Percentiles rank a stretch among this genome's conserved stretches.
These are phyloP conservation scores for Phellopilus nigrolimitatus DNA, from an alignment of 1,284 basidiomycete species.

Conservation along the genomic window DNA sequence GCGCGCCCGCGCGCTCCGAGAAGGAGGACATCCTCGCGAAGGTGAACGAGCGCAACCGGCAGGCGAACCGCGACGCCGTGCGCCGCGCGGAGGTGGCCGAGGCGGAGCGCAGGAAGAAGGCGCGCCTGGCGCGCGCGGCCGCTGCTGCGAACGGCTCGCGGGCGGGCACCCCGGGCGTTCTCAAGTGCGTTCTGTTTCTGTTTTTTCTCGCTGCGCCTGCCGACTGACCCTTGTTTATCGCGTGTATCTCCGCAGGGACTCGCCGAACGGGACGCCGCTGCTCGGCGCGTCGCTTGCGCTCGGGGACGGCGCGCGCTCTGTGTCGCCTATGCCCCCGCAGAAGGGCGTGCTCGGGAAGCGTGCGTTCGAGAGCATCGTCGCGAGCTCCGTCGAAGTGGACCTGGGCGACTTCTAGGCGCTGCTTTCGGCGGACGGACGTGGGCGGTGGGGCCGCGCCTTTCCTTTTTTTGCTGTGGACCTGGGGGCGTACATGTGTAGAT, in stretches of 20 bases:
- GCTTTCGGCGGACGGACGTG: no score
- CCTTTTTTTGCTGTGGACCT: background rate
- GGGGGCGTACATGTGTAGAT: background rate
- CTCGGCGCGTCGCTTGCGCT: conserved; percentile 24
- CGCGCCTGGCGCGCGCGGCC: conserved; percentile 41
- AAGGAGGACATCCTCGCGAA: conserved; percentile 59
- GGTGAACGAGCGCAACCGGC: conserved; percentile 87
- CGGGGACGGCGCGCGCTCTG: conserved; percentile 30
- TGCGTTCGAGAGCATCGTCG: conserved; percentile 51
- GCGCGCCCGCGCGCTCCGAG: conserved; percentile 34
- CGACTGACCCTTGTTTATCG: conserved; percentile 3
- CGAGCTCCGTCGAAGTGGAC: conserved; percentile 69
- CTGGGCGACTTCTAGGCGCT: conserved; percentile 69
- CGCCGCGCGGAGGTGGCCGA: conserved; percentile 70
- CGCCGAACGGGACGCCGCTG: conserved; percentile 26
- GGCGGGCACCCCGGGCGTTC: conserved; percentile 53
- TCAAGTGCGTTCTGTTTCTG: conserved; percentile 43
- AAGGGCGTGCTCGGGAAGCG: conserved; percentile 31
- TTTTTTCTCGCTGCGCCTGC: conserved; percentile 18
- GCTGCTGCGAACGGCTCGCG: conserved; percentile 40
- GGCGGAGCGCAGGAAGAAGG: conserved; percentile 60
- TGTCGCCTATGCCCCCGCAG: conserved; percentile 38
- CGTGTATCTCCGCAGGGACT: conserved; percentile 5
- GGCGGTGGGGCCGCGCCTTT: background rate
- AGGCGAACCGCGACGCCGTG: conserved; percentile 74